Evolutionary conservation across 2,329 filamentous ascomycete species (phyloP), one percentile per base, ranked within the genome.

Genomic region (Grosmannia penicillata): DNA sequence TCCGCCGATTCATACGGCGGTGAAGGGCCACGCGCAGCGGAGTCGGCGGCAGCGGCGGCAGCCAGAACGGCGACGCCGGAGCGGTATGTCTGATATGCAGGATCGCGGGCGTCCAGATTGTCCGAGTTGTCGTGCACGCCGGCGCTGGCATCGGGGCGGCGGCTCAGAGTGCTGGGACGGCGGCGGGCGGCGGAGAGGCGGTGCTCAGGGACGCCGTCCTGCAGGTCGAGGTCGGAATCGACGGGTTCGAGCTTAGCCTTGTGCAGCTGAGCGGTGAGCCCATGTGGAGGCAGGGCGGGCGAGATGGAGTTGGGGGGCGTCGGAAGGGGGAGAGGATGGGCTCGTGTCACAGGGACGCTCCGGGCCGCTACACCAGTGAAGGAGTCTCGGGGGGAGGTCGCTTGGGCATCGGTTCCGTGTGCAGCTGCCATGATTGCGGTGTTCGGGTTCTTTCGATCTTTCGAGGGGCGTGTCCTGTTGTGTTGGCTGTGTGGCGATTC

Each of bases 301-400:
- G 87, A 95, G 57, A 95, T 86, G 60, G 87, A 95, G 66, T 89
- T 93, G 44, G 89, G 89, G 55, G 89, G 89, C 57, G 89, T 95
- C 46, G 82, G 85, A 53, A 94, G 75, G 57, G 81, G 82, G 53
- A 91, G 74, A 56, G 74, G 66, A 51, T 70, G 66, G 63, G 62
- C 59, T 61, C 61, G 66, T 63, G 72, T 72, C 70, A 72, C 66
- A 68, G 70, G 63, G 58, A 74, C 69, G 52, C 69, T 72, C 65
- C 68, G 66, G 60, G 71, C 71, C 68, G 72, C 73, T 76, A 78
- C 74, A 76, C 62, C 74, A 78, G 72, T 63, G 58, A 79, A 79
- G 73, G 71, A 73, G 73, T 79, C 74, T 77, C 72, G 72, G 66
- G 56, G 56, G 62, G 63, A 67, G 65, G 68, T 62, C 67, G 67